phyloP scores from a whole-genome alignment of 257 asterid genomes.

The Solanum virginianum region DNA sequence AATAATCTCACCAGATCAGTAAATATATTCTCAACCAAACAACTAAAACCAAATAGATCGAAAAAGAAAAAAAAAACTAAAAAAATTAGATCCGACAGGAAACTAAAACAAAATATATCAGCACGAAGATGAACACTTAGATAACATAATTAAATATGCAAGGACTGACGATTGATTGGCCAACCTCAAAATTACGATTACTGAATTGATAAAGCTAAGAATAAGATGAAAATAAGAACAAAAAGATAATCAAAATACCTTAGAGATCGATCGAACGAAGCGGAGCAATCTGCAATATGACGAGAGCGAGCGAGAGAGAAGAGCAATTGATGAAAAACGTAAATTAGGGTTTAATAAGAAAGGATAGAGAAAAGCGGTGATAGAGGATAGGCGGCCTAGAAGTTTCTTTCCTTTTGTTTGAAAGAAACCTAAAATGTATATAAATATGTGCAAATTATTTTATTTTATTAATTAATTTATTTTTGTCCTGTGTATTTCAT shows the following conservation, averaged over 20 bases:
- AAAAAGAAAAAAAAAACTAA: not conserved
- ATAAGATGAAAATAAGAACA: not conserved
- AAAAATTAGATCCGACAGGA: too few relatives aligned
- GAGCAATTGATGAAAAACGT: not conserved
- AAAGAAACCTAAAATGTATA: not conserved
- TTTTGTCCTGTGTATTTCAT: too few relatives aligned
- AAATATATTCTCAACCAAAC: not conserved
- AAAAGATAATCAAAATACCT: not conserved
- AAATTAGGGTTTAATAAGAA: not conserved
- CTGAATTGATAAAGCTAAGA: not conserved
- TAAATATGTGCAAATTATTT: accelerated
- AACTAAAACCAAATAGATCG: not conserved
- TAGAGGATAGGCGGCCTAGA: not conserved
- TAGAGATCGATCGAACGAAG: not conserved
- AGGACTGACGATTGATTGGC: not conserved
- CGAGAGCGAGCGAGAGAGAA: not conserved
- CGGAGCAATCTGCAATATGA: not conserved
- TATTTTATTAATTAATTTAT: too few relatives aligned
- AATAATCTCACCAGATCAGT: not conserved
- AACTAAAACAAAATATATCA: not conserved
- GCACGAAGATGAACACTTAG: not conserved
- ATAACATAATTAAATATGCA: not conserved
- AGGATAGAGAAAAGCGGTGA: not conserved
- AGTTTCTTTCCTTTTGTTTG: not conserved
- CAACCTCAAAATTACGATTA: not conserved